Evolutionary conservation across 345 rosid species (phyloP), one percentile per base, ranked within the genome.

Genomic region (Cardiospermum halicacabum): DNA sequence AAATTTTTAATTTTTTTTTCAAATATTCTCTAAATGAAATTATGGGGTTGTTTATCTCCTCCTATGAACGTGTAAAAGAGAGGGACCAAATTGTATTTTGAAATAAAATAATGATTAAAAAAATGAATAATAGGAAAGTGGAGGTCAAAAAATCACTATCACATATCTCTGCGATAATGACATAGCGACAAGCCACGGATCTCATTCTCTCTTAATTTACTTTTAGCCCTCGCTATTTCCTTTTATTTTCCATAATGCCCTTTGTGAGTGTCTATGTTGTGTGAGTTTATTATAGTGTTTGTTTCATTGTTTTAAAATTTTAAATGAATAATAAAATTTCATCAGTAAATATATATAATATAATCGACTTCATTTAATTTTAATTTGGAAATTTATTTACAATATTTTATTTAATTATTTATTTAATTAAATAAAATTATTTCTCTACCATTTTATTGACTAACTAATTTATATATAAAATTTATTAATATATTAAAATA

Each of bases 131-230:
- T 15, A n/a, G 55, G 24, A 31, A 2, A 63, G 19, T 53, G 54
- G 56, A 47, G 55, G 53, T 27, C 53, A 47, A 53, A 56, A 63
- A 48, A 76, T 88, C 82, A 73, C 80, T 9, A 62, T 82, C 87
- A 60, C 79, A 81, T 60, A 90, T 90, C 97, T 82, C 51, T 36
- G 71, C 13, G 92, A 85, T 19, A 82, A 58, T 62, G 94, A 90
- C 90, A 43, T 68, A 50, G 67, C 79, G 72, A 78, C 80, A 69
- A 71, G 72, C 57, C 72, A 50, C 59, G 81, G 89, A 87, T 85
- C 84, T 79, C 78, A 82, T 69, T 75, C 80, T 75, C 72, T 24
- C 24, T 31, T 7, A 28, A 58, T 72, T 80, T 80, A 56, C 81
- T 65, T 49, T 22, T 24, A 13, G 21, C 28, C 68, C 69, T 7